phyloP scores from a whole-genome alignment of 2,329 filamentous ascomycete species.

The Diaporthe citrichinensis region DNA sequence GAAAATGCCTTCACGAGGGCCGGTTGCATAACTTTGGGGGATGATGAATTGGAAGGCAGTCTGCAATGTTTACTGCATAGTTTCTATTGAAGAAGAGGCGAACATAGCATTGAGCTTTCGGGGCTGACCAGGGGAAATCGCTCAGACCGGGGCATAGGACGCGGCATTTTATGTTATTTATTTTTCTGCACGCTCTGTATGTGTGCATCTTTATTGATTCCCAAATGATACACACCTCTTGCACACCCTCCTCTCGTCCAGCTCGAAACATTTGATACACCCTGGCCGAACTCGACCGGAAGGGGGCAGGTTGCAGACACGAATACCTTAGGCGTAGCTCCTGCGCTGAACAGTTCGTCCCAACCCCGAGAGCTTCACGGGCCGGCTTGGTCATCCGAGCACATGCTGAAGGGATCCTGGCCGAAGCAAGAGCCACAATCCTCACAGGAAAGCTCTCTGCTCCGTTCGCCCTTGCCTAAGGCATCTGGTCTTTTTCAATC shows the following conservation, averaged over 20 bases:
- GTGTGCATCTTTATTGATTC: constrained; percentile 15
- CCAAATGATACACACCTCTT: constrained; percentile 22
- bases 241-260: neutral
- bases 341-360: neutral
- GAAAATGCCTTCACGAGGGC: constrained; percentile 29
- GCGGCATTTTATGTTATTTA: constrained; percentile 32
- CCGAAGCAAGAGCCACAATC: neutral
- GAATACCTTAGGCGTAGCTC: neutral
- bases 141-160: constrained; percentile 24
- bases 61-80: constrained; percentile 39
- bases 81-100: constrained; percentile 19
- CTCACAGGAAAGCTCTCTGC: neutral
- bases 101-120: constrained; percentile 32
- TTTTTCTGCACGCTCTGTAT: constrained; percentile 37
- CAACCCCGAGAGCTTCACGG: neutral
- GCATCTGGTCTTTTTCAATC: neutral
- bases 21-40: constrained; percentile 40
- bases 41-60: constrained; percentile 28
- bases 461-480: neutral
- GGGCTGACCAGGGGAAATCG: constrained; percentile 15
- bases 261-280: neutral
- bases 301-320: neutral
- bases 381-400: neutral
- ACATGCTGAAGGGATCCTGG: neutral
- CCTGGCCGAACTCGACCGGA: neutral